phyloP scores from a whole-genome alignment of 1,284 basidiomycete genomes.

The Sparassis latifolia region DNA sequence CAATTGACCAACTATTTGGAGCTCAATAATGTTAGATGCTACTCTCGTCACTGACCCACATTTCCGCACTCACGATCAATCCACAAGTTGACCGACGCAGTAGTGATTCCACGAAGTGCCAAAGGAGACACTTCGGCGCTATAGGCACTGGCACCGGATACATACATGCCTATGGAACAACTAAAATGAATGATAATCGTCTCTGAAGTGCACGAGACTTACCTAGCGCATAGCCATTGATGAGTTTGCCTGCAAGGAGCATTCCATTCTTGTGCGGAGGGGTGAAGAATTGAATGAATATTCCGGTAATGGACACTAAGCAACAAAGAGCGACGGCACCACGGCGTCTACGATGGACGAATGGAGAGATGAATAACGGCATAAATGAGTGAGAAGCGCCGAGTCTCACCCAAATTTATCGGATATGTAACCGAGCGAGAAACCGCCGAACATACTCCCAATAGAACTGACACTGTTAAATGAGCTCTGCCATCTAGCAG shows the following conservation, averaged over 20 bases:
- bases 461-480: constrained; percentile 8
- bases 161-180: constrained; percentile 5
- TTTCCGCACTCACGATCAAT: constrained; percentile 5
- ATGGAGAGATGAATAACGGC: neutral
- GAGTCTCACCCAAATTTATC: constrained; percentile 7
- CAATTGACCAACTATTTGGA: constrained; percentile 5
- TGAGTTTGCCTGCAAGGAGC: constrained; percentile 5
- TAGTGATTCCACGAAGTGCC: constrained; percentile 7
- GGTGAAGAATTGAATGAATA: constrained; percentile 9
- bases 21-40: too few species aligned
- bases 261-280: constrained; percentile 7
- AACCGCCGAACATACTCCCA: constrained; percentile 7
- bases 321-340: constrained; percentile 6
- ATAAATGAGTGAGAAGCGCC: neutral
- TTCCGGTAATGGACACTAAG: constrained; percentile 7
- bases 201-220: neutral
- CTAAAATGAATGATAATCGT: too few species aligned
- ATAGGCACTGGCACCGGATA: constrained; percentile 8
- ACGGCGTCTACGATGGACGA: constrained; percentile 1
- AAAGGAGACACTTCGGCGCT: constrained; percentile 8
- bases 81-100: constrained; percentile 8
- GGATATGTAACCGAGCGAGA: constrained; percentile 8
- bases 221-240: constrained; percentile 6
- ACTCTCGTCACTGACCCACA: too few species aligned
- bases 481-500: constrained; percentile 6